A percentile compares a stretch with the other conserved stretches of the same genome.
These are phyloP conservation scores for Torulaspora indica DNA, from an alignment of 805 yeast genomes.

Conservation along the genomic window DNA sequence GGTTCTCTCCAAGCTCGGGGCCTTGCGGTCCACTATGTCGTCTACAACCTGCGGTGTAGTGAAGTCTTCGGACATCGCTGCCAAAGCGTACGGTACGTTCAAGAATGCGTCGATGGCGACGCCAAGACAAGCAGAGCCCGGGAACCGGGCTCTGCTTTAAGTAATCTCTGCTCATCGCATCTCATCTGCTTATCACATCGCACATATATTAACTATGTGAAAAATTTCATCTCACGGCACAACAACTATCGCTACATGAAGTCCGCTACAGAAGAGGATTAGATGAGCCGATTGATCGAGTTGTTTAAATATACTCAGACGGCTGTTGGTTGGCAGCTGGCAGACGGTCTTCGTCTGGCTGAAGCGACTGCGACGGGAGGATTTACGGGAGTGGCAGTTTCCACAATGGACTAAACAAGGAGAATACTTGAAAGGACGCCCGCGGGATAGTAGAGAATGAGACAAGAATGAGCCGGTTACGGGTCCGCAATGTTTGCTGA, in stretches of 20 bases:
- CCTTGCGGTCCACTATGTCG: constrained; percentile 21
- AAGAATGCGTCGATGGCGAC: not conserved
- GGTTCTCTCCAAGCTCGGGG: constrained; percentile 35
- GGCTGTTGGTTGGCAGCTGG: too few species aligned
- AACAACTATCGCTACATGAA: not conserved
- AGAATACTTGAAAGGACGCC: too few species aligned
- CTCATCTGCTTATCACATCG: not conserved
- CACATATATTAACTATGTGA: not conserved
- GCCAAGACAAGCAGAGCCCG: too few species aligned
- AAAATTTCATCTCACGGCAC: not conserved
- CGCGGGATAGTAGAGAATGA: too few species aligned
- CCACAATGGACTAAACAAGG: too few species aligned
- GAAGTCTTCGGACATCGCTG: constrained; percentile 20
- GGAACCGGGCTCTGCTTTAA: not conserved
- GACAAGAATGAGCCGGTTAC: too few species aligned
- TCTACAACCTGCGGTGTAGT: constrained; percentile 19
- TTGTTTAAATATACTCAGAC: not conserved
- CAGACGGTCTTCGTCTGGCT: too few species aligned
- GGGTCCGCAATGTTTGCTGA: too few species aligned
- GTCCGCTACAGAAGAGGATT: not conserved
- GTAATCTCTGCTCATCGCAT: not conserved
- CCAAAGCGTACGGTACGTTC: too few species aligned
- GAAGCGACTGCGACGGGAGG: too few species aligned
- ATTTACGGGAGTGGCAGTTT: too few species aligned
- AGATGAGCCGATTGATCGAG: not conserved